Base-by-base conservation (phyloP, 768 basidiomycete genomes). In the Amanita muscaria region DNA sequence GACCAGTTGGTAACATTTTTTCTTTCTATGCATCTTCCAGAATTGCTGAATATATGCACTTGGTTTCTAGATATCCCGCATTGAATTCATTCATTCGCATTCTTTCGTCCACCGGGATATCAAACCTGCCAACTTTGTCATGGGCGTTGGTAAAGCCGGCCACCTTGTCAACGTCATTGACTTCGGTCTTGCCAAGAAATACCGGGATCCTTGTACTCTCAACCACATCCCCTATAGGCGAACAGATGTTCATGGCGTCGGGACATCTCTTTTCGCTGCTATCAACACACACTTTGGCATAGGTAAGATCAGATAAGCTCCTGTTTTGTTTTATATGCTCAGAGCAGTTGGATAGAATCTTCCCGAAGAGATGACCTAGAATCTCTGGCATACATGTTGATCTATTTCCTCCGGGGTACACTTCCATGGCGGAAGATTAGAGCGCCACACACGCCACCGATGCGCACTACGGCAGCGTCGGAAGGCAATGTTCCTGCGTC, bases 51-150 rank as follows among this genome's bases (percentile, higher is more conserved):
- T 15, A 10, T 15, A 23, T 23, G 24, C 11, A 64, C 66, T 67
- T 42, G 39, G 44, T 42, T 11, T 46, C 23, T 55, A 93, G 91
- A 82, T 96, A 62, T 89, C 90, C 6, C 90, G 94, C 38, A 83
- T 97, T 57, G 89, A 96, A 63, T 98, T 91, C 63, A 91, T 97
- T 53, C 94, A 99, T 65, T 88, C 87, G 1, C 84, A 89, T 57
- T 88, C 89, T 56, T 85, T 94, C 53, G 80, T 96, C 32, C 94
- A 98, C 62, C 87, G 94, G 52, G 94, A 98, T 60, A 86, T 99
- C 64, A 99, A 98, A 63, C 94, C 94, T 29, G 94, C 94, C 56
- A 98, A 99, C 67, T 99, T 99, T 60, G 83, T 99, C 49, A 97
- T 98, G 89, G 88, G 90, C 51, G 81, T 61, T 58, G 68, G 66